phyloP scores from a whole-genome alignment of 2,329 filamentous ascomycete species.

The Cladosporium sp. region DNA sequence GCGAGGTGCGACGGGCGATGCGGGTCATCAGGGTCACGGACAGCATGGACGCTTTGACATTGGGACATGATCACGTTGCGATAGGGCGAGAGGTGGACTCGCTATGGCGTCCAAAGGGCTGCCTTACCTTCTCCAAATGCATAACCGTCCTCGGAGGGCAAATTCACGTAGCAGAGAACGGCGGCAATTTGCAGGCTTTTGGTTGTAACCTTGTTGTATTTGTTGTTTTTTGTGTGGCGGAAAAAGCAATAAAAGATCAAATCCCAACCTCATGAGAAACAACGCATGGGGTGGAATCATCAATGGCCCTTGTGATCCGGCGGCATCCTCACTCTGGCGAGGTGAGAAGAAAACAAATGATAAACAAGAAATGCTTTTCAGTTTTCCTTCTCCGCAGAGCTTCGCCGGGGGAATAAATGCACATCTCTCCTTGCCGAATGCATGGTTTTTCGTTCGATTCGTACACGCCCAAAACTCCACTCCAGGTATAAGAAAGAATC shows the following conservation, averaged over 20 bases:
- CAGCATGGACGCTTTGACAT: too few relatives aligned
- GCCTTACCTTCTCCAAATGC: constrained; percentile 2
- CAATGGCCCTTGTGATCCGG: constrained; percentile 7
- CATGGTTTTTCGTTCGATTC: constrained; percentile 10
- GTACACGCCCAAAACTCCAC: constrained; percentile 10
- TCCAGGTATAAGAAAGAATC: constrained; percentile 10
- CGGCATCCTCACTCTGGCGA: constrained; percentile 4
- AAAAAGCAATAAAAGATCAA: constrained; percentile 2
- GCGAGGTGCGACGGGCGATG: too few relatives aligned
- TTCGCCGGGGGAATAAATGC: constrained; percentile 5
- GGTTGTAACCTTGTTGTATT: constrained; percentile 5
- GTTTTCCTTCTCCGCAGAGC: neutral
- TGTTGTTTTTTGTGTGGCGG: neutral
- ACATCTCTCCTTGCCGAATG: constrained; percentile 12
- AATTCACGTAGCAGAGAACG: neutral
- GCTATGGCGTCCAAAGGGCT: neutral
- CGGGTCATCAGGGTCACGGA: too few relatives aligned
- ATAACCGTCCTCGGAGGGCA: neutral
- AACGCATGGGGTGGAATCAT: constrained; percentile 10
- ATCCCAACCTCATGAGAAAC: constrained; percentile 7
- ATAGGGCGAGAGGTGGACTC: too few relatives aligned
- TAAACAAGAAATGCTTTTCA: neutral
- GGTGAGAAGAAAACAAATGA: neutral
- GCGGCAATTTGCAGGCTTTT: constrained; percentile 9
- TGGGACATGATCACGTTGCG: too few relatives aligned